phyloP scores from a whole-genome alignment of 805 yeast genomes.

The Nakazawaea sp. region DNA sequence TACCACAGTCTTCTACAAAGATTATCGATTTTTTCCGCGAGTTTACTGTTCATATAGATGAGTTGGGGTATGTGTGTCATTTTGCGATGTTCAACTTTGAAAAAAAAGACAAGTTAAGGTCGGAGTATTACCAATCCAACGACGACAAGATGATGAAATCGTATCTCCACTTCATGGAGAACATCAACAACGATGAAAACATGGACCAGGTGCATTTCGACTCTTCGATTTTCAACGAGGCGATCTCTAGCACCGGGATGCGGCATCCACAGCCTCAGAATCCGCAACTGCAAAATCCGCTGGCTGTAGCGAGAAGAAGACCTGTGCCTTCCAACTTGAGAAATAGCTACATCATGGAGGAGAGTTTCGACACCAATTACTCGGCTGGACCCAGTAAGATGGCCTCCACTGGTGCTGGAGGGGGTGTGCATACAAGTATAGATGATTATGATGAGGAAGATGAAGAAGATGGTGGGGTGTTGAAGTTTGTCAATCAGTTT shows the following conservation, averaged over 20 bases:
- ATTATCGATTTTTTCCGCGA: constrained; percentile 91
- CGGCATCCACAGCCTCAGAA: too few species aligned
- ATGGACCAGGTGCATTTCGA: constrained; percentile 1
- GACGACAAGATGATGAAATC: constrained; percentile 92
- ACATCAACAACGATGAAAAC: constrained; percentile 12
- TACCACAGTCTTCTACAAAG: constrained; percentile 65
- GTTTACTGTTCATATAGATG: constrained; percentile 85
- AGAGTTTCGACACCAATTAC: constrained; percentile 32
- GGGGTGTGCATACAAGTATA: constrained; percentile 16
- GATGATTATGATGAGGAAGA: constrained; percentile 29
- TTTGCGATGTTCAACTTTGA: constrained; percentile 86
- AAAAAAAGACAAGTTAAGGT: constrained; percentile 30
- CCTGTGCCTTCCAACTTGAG: constrained; percentile 18
- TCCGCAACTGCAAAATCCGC: not conserved
- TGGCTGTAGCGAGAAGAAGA: constrained; percentile 20
- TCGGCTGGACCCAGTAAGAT: constrained; percentile 17
- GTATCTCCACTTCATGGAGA: constrained; percentile 74
- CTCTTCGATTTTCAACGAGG: constrained; percentile 15
- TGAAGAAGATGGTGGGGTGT: constrained; percentile 45
- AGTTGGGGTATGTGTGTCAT: constrained; percentile 89
- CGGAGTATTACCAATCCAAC: constrained; percentile 39
- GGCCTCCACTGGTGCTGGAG: constrained; percentile 13
- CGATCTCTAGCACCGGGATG: too few species aligned
- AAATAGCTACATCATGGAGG: constrained; percentile 32
- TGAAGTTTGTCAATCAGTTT: constrained; percentile 75